Evolutionary conservation across 2,329 filamentous ascomycete genomes (phyloP).

Genomic region (Arachnomyces sp.): DNA sequence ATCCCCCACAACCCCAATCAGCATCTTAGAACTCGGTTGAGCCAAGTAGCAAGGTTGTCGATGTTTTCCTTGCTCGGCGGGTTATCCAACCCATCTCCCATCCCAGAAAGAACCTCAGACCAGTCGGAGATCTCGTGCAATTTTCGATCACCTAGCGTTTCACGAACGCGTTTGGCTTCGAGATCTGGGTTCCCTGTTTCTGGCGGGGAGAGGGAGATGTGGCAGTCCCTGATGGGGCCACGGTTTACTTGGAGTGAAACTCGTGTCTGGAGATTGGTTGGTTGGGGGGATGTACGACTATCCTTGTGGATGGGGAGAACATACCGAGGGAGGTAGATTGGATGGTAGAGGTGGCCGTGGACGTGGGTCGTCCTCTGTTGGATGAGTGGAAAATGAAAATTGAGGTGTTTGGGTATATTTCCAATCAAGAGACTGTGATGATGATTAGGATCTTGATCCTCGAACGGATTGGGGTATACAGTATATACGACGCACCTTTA

Average conservation of each 20-base stretch:
- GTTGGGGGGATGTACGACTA: not conserved
- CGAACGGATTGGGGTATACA: not conserved
- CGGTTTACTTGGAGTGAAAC: conserved; percentile 34
- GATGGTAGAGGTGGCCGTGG: conserved; percentile 44
- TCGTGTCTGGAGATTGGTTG: conserved; percentile 25
- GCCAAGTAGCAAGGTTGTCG: conserved; percentile 14
- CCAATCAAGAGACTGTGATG: conserved; percentile 48
- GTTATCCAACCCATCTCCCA: not conserved
- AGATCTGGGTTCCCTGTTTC: conserved; percentile 22
- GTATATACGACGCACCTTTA: conserved; percentile 43
- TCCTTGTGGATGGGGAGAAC: conserved; percentile 11
- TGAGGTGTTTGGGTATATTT: conserved; percentile 78
- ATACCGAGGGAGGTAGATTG: conserved; percentile 40
- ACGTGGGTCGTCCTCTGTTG: conserved; percentile 52
- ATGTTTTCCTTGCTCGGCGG: conserved; percentile 2
- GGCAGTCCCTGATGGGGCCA: conserved; percentile 32
- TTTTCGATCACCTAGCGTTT: conserved; percentile 30
- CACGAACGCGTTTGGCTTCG: conserved; percentile 26
- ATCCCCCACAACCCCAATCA: not conserved
- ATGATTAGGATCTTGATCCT: conserved; percentile 1
- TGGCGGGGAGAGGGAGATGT: conserved; percentile 28
- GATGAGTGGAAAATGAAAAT: conserved; percentile 61
- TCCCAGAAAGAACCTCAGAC: conserved; percentile 13
- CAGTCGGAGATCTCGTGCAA: conserved; percentile 44
- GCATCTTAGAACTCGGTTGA: conserved; percentile 16